Base-by-base conservation (phyloP, 2,329 filamentous ascomycete species). In the Fusarium aywerte region DNA sequence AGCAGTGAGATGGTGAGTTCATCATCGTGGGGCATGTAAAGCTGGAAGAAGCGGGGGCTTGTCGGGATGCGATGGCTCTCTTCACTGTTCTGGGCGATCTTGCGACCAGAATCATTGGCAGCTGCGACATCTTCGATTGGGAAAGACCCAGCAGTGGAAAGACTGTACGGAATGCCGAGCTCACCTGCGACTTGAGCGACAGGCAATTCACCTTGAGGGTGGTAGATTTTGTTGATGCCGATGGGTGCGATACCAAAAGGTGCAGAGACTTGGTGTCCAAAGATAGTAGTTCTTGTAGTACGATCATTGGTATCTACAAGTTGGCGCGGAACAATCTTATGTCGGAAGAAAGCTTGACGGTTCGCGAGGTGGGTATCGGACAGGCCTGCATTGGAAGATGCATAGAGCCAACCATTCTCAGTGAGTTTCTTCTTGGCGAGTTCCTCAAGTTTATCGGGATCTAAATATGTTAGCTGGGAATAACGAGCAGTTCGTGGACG, bases 181-280 rank as follows among this genome's bases (percentile, higher is more conserved):
- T 59, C 58, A 3, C 54, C 58, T 0, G 58, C 54, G 1, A 52
- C 33, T 2, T 59, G 13, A 12, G 58, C 58, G 13, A 61, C 54
- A 3, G 58, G 58, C 20, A 61, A 21, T 13, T 61, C 58, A 5
- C 53, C 58, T 5, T 61, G 53, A 0, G 54, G 45, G 21, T 61
- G 58, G 13, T 61, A 61, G 7, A 59, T 61, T 38, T 59, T 61
- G 4, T 61, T 61, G n/a, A 59, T 61, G 0, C 58, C 58, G 15
- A 61, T 52, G 1, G 58, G 58, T 0, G 58, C 58, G 18, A 61
- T 59, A 25, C 58, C 53, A 31, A 61, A 61, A 7, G 53, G 58
- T 3, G 58, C 58, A 21, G 58, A 61, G 3, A 59, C 33, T 4
- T 45, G 33, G 18, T 61, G 45, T 0, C 53, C 45, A 8, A 59